Evolutionary conservation across 257 asterid genomes (phyloP), one percentile per base, ranked within the genome.

Genomic region (Plantago major): DNA sequence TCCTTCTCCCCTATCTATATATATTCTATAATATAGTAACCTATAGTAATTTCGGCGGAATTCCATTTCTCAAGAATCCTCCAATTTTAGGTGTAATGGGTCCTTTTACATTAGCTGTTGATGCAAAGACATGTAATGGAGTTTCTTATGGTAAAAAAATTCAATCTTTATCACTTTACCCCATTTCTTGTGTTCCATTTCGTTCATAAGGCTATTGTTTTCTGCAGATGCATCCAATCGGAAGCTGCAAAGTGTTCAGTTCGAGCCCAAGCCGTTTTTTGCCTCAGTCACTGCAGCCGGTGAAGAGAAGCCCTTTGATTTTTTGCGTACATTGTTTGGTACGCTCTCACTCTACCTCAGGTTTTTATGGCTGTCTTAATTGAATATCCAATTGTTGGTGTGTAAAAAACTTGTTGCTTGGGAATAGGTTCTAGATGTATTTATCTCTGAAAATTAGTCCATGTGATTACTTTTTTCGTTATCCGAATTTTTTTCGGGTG

Each of bases 231-330:
- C 73, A 58, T 73, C 87, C 52, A 66, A 74, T 43, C 69, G 78
- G 81, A 86, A 80, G 66, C 72, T 74, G 75, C 84, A 74, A 52
- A 80, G 54, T 73, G 74, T 78, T 68, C 81, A 71, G 57, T 54
- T 82, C 79, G 71, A 67, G 46, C 69, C 73, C 1, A 81, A 78
- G 60, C 78, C 73, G 71, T 74, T 70, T 60, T 92, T 92, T 65
- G 92, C 95, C 57, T 86, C 97, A 37, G 75, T 86, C 54, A 78
- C 74, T 69, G 73, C 28, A 0, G 78, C 30, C 0, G 59, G 11
- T 55, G 89, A 86, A 42, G 87, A 86, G 33, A 84, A 84, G 71
- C 97, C 98, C 42, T 88, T 88, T 52, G 90, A 91, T 68, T 88
- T 91, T 73, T 66, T 91, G 56, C 82, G 93, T 11, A 75, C 79